A percentile compares a stretch with the other conserved stretches of the same genome.
Evolutionary conservation across 2,329 filamentous ascomycete species (phyloP).

Genomic region (Acrocalymma vagum): DNA sequence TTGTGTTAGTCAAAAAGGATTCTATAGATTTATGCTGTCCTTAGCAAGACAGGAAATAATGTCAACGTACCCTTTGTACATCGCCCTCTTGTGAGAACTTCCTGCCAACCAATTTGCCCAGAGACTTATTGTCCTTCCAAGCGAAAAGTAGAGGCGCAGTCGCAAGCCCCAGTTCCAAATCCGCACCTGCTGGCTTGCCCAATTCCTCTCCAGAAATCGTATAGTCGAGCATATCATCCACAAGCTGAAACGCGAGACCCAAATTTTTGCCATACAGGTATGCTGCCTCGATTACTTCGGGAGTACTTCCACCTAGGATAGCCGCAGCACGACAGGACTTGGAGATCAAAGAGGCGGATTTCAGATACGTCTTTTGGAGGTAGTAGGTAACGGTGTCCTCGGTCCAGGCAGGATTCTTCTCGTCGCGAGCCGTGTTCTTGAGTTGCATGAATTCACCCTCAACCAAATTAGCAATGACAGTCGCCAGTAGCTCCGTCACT

Average conservation of each 20-base stretch:
- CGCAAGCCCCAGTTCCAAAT: constrained; percentile 90
- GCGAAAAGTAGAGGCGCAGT: constrained; percentile 95
- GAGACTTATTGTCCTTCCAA: constrained; percentile 86
- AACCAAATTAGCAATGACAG: constrained; percentile 95
- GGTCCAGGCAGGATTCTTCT: constrained; percentile 83
- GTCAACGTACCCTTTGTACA: constrained; percentile 74
- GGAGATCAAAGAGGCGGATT: constrained; percentile 93
- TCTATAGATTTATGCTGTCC: constrained; percentile 27
- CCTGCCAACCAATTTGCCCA: constrained; percentile 88
- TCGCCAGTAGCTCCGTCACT: constrained; percentile 92
- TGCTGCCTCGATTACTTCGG: constrained; percentile 84
- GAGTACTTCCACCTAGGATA: constrained; percentile 79
- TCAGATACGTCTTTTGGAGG: constrained; percentile 97
- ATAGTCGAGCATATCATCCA: constrained; percentile 98
- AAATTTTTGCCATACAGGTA: constrained; percentile 94
- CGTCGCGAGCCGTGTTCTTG: constrained; percentile 92
- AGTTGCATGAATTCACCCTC: constrained; percentile 99
- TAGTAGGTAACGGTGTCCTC: constrained; percentile 94
- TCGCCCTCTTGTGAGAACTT: constrained; percentile 89
- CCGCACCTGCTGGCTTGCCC: constrained; percentile 93
- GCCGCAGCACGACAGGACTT: constrained; percentile 94
- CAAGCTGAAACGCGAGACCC: constrained; percentile 93
- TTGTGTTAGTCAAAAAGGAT: constrained; percentile 1
- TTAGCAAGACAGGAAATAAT: constrained; percentile 4
- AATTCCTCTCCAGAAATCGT: constrained; percentile 84